Evolutionary conservation across 257 asterid species (phyloP).

Genomic region (Voacanga thouarsii): DNA sequence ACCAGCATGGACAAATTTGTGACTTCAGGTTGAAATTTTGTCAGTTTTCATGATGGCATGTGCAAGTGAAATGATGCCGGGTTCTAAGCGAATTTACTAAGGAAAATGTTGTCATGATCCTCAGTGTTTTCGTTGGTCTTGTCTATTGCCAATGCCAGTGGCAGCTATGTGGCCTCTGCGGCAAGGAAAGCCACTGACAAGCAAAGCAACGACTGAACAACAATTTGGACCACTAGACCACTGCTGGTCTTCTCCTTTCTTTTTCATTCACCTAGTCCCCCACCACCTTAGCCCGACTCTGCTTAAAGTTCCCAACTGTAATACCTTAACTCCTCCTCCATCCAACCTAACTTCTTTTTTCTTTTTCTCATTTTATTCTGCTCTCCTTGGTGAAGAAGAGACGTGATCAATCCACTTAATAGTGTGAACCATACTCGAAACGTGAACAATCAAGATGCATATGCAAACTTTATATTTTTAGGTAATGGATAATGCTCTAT

Average conservation of each 20-base stretch:
- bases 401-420: conserved; percentile 2
- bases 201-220: conserved; percentile 9
- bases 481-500: too few relatives aligned
- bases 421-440: too few relatives aligned
- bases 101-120: not conserved
- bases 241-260: conserved; percentile 27
- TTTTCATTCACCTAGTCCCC: conserved; percentile 25
- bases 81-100: not conserved
- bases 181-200: conserved; percentile 19
- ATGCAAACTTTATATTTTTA: too few relatives aligned
- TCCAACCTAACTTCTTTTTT: conserved; percentile 28
- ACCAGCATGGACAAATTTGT: not conserved
- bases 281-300: conserved; percentile 30
- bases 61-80: conserved; percentile 5
- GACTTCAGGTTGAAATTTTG: conserved; percentile 8
- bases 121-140: not conserved
- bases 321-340: conserved; percentile 19
- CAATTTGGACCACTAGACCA: conserved; percentile 48
- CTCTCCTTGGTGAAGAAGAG: not conserved
- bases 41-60: conserved; percentile 9
- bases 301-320: conserved; percentile 29
- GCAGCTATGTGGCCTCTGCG: conserved; percentile 9
- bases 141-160: conserved; percentile 3
- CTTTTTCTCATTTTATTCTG: not conserved
- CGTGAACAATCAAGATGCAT: not conserved